A percentile compares a stretch with the other conserved stretches of the same genome.
phyloP scores from a whole-genome alignment of 495 filamentous ascomycete species.

The Lasiosphaeria ovina region DNA sequence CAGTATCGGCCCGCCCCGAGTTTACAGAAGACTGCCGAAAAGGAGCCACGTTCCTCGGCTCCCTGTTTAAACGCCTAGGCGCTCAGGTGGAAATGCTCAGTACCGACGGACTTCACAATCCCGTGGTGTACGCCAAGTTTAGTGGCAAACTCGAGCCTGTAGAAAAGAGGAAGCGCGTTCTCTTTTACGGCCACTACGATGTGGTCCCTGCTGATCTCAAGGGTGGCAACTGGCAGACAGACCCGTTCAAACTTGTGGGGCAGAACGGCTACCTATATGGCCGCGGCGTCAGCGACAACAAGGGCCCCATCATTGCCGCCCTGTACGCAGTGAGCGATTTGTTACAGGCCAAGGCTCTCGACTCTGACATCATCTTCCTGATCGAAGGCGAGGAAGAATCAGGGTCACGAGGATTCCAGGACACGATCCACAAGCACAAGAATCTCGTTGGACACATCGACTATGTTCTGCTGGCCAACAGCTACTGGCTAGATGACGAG shows the following conservation, averaged over 20 bases:
- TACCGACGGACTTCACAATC: slow-evolving; percentile 71
- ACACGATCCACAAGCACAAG: slow-evolving; percentile 74
- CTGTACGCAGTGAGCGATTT: slow-evolving; percentile 90
- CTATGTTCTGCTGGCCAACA: slow-evolving; percentile 92
- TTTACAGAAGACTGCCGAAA: slow-evolving; percentile 88
- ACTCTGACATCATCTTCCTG: slow-evolving; percentile 84
- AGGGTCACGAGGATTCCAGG: slow-evolving; percentile 82
- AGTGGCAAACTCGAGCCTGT: slow-evolving; percentile 59
- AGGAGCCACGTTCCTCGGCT: slow-evolving; percentile 85
- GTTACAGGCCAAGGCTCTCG: slow-evolving; percentile 69
- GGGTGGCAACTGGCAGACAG: slow-evolving; percentile 73
- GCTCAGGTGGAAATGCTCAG: slow-evolving; percentile 82
- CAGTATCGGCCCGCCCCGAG: slow-evolving; percentile 78
- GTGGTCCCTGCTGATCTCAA: slow-evolving; percentile 91
- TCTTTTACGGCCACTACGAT: slow-evolving; percentile 98
- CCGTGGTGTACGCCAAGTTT: slow-evolving; percentile 87
- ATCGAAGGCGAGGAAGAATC: slow-evolving; percentile 98
- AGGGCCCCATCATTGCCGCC: slow-evolving; percentile 89
- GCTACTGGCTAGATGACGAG: slow-evolving; percentile 96
- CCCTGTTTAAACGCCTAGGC: slow-evolving; percentile 85
- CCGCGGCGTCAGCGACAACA: slow-evolving; percentile 96
- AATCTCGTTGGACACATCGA: slow-evolving; percentile 84
- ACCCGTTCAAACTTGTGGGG: slow-evolving; percentile 83
- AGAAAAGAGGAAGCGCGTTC: slow-evolving; percentile 70
- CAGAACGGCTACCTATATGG: slow-evolving; percentile 93